Conservation (phyloP, 1,139 yeast species). For the Blastobotrys petasosporus region DNA sequence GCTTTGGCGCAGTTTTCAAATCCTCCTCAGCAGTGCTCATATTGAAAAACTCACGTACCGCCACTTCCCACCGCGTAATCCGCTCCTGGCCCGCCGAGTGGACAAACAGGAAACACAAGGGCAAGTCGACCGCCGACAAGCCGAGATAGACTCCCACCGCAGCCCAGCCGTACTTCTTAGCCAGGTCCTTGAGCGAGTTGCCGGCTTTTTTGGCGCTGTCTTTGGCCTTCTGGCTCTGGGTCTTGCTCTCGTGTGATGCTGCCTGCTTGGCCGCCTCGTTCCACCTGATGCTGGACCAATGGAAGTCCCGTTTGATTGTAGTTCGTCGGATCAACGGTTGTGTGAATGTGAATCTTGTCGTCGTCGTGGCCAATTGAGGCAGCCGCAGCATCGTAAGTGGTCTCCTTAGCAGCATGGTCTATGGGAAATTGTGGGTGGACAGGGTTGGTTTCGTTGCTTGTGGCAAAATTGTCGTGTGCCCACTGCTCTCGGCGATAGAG, state of each 20-base stretch:
- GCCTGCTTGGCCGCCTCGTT: conserved; percentile 1
- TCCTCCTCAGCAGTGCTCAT: conserved; percentile 25
- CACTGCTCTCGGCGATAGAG: too few relatives aligned
- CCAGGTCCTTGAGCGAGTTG: conserved; percentile 49
- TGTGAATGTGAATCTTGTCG: background rate
- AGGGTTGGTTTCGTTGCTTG: too few relatives aligned
- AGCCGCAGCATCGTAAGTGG: too few relatives aligned
- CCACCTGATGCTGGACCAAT: background rate
- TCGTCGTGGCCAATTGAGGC: too few relatives aligned
- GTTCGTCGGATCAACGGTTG: too few relatives aligned
- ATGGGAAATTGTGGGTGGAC: too few relatives aligned
- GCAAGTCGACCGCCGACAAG: conserved; percentile 67
- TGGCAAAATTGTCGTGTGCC: too few relatives aligned
- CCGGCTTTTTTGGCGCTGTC: background rate
- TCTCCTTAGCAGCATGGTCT: too few relatives aligned
- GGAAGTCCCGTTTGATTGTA: too few relatives aligned
- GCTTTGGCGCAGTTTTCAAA: conserved; percentile 23
- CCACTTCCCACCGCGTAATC: conserved; percentile 60
- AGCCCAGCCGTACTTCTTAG: conserved; percentile 84
- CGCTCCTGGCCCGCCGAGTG: conserved; percentile 82
- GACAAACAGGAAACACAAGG: conserved; percentile 73
- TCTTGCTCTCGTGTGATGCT: background rate
- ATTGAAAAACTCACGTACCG: conserved; percentile 43
- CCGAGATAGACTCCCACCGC: conserved; percentile 82
- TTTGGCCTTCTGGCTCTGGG: conserved; percentile 3